phyloP scores from a whole-genome alignment of 169 alveolate genomes.

The Cryptosporidium muris region DNA sequence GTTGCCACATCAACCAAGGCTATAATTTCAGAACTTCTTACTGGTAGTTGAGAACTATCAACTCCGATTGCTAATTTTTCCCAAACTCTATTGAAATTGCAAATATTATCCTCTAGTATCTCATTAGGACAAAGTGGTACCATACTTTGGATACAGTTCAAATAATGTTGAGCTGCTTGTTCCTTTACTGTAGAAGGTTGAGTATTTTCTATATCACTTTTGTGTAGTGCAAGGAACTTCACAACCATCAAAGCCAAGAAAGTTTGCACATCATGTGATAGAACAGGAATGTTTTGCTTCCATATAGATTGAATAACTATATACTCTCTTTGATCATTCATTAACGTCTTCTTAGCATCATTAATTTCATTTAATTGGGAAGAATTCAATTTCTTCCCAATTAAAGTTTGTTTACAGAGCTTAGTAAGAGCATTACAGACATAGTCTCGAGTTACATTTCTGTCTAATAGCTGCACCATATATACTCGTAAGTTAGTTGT shows the following conservation, averaged over 20 bases:
- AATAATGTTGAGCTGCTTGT: slow-evolving; percentile 35
- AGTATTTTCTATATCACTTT: background rate
- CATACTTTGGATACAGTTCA: slow-evolving; percentile 40
- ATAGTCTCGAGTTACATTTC: slow-evolving; percentile 19
- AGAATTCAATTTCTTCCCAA: slow-evolving; percentile 5
- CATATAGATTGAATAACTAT: slow-evolving; percentile 16
- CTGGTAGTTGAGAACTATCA: slow-evolving; percentile 32
- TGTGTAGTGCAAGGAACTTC: slow-evolving; percentile 26
- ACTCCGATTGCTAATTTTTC: slow-evolving; percentile 42
- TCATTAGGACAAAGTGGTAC: slow-evolving; percentile 39
- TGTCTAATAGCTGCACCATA: slow-evolving; percentile 41
- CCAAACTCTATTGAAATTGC: slow-evolving; percentile 41
- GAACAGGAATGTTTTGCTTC: slow-evolving; percentile 10
- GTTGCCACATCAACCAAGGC: slow-evolving; percentile 63
- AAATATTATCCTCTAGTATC: slow-evolving; percentile 13
- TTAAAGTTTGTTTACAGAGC: slow-evolving; percentile 57
- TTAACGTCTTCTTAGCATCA: slow-evolving; percentile 46
- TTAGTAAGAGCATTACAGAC: slow-evolving; percentile 43
- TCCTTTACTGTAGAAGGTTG: slow-evolving; percentile 4
- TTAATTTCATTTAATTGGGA: slow-evolving; percentile 2
- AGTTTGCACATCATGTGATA: slow-evolving; percentile 4
- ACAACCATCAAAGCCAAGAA: slow-evolving; percentile 36
- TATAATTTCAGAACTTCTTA: slow-evolving; percentile 21
- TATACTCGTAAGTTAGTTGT: slow-evolving; percentile 7
- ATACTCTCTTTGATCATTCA: slow-evolving; percentile 38